These are phyloP conservation scores for Globisporangium rhizosaccharum DNA, from an alignment of 352 stramenopile species.

Conservation along the genomic window DNA sequence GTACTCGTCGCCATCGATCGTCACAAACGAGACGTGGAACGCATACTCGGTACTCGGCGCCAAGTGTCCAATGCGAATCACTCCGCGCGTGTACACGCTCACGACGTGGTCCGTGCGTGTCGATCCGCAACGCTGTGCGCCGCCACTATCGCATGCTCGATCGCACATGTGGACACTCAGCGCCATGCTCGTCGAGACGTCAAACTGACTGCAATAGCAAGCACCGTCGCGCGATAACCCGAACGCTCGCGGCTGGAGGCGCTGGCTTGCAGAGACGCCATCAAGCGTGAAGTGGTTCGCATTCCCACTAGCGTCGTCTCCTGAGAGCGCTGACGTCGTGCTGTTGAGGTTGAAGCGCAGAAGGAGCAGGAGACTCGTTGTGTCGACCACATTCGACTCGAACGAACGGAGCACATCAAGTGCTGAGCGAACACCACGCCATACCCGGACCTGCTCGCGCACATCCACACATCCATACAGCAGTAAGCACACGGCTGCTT, in stretches of 20 bases:
- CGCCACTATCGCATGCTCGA: slow-evolving; percentile 16
- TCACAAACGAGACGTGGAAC: slow-evolving; percentile 25
- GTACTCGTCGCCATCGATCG: slow-evolving; percentile 24
- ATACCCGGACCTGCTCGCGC: slow-evolving; percentile 26
- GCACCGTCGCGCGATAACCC: slow-evolving; percentile 22
- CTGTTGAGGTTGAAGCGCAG: slow-evolving; percentile 25
- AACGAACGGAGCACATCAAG: slow-evolving; percentile 16
- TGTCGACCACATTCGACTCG: slow-evolving; percentile 15
- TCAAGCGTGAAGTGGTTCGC: slow-evolving; percentile 37
- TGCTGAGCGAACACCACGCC: slow-evolving; percentile 17
- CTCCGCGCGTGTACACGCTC: slow-evolving; percentile 26
- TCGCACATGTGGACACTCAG: slow-evolving; percentile 13
- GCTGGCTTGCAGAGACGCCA: slow-evolving; percentile 2
- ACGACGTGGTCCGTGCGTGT: slow-evolving; percentile 13
- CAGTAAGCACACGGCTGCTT: not conserved
- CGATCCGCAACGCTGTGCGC: slow-evolving; percentile 14
- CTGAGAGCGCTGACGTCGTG: slow-evolving; percentile 14
- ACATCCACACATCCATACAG: not conserved
- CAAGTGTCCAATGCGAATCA: slow-evolving; percentile 31
- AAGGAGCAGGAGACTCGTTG: slow-evolving; percentile 21
- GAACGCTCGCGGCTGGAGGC: slow-evolving; percentile 15
- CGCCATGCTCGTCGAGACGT: not conserved
- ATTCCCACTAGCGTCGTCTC: slow-evolving; percentile 22
- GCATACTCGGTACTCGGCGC: slow-evolving; percentile 27
- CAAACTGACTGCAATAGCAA: slow-evolving; percentile 37